These are phyloP conservation scores for Monsonia emarginata DNA, from an alignment of 441 rosid genomes.

Conservation along the genomic window DNA sequence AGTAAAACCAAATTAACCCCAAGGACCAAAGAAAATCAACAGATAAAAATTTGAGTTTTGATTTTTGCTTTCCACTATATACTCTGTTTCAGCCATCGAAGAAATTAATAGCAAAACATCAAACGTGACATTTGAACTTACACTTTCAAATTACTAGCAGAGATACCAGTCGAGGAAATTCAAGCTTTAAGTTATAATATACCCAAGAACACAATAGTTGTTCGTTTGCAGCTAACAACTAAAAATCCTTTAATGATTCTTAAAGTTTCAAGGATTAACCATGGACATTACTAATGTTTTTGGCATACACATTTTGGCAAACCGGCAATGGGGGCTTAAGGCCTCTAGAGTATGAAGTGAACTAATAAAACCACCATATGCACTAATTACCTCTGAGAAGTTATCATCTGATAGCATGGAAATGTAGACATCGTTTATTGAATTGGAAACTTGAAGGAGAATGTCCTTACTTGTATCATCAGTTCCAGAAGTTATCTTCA, in stretches of 20 bases:
- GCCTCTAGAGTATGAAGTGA: neutral
- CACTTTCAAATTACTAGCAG: neutral
- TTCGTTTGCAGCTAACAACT: neutral
- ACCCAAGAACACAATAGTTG: neutral
- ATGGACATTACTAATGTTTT: neutral
- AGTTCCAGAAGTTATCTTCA: conserved; percentile 33
- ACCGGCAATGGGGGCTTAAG: neutral
- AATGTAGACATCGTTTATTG: conserved; percentile 35
- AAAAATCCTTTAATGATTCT: neutral
- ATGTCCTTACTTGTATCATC: conserved; percentile 24
- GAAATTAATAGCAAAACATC: too few species aligned
- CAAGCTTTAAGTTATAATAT: too few species aligned
- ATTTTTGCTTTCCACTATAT: neutral
- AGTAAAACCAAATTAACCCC: neutral
- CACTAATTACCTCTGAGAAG: conserved; percentile 45
- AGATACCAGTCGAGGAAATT: neutral
- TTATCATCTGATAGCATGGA: conserved; percentile 51
- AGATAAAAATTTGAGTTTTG: too few species aligned
- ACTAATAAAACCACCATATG: neutral
- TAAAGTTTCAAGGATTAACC: neutral
- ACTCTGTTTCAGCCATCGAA: too few species aligned
- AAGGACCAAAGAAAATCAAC: too few species aligned
- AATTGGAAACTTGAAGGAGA: conserved; percentile 45
- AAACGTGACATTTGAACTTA: neutral
- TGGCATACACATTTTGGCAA: neutral